phyloP scores from a whole-genome alignment of 176 grass and related monocot species.

The Dendrocalamus sinicus region DNA sequence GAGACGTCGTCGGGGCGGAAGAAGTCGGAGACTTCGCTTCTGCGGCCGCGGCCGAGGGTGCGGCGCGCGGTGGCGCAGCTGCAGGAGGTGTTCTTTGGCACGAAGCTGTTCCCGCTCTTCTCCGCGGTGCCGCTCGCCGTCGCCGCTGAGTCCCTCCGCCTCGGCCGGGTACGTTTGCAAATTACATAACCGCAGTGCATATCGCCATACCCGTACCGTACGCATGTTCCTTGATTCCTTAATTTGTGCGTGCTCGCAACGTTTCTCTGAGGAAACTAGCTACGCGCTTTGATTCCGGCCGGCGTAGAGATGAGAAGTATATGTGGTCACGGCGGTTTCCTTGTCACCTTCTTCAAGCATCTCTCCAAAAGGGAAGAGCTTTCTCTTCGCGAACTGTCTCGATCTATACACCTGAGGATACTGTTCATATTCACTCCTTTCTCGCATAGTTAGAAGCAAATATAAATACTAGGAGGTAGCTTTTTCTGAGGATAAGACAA shows the following conservation, averaged over 20 bases:
- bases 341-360: not conserved
- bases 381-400: not conserved
- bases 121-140: conserved; percentile 61
- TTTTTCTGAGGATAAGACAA: no score
- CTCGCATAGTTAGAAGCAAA: no score
- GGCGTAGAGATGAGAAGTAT: not conserved
- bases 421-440: no score
- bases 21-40: conserved; percentile 14
- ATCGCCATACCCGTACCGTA: not conserved
- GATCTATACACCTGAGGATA: not conserved
- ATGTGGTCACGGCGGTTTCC: not conserved
- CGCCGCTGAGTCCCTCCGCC: conserved; percentile 40
- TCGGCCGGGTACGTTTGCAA: conserved; percentile 43
- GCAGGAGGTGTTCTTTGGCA: conserved; percentile 62
- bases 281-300: not conserved
- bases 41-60: not conserved
- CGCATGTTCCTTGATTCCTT: not conserved
- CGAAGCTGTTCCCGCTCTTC: conserved; percentile 73
- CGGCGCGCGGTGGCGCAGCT: conserved; percentile 45
- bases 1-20: not conserved
- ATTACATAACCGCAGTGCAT: not conserved
- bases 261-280: not conserved
- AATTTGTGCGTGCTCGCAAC: not conserved
- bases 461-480: no score
- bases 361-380: not conserved